Base-by-base conservation (phyloP, 2,329 filamentous ascomycete species). In the Pseudogymnoascus sp. region DNA sequence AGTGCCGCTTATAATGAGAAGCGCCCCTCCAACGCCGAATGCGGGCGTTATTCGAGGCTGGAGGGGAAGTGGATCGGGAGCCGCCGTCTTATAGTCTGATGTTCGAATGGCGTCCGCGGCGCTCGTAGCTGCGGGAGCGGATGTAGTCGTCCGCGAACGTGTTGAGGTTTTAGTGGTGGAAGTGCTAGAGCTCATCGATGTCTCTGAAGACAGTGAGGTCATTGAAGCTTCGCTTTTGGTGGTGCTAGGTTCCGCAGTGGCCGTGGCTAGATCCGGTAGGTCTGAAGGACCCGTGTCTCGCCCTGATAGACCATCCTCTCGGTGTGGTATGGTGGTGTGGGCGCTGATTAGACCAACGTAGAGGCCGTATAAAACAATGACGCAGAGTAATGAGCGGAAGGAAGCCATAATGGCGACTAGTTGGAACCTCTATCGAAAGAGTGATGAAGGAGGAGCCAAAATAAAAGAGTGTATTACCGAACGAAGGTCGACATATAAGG, bases 41-140 rank as follows among this genome's bases (percentile, higher is more conserved):
- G 88, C 91, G 2, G 93, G 92, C 1, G 91, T 96, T 59, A 97
- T 81, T 63, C 75, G 76, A 0, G 93, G 92, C 23, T 83, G 71
- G 36, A 96, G 77, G 0, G 93, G 93, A 16, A 97, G 80, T 60
- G 82, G 49, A 56, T 56, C 49, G 49, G 49, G 49, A 56, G 49
- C 28, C 49, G 49, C 49, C 49, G 49, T 56, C 28, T 56, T 56
- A 56, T 56, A 56, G 28, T 56, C 49, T 8, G 49, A 21, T 16
- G 49, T 56, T 34, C 49, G 49, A 56, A 56, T 56, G n/a, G 49
- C 49, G 28, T 56, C 49, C 28, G 49, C 49, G 28, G 49, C 12
- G 28, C 9, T 56, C 16, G 49, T 21, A 8, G 49, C 2, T 34
- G 49, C 16, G 28, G 28, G 49, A 36, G 49, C n/a, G 49, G 49